phyloP scores from a whole-genome alignment of 176 grass and related monocot species.

The Lolium multiflorum region DNA sequence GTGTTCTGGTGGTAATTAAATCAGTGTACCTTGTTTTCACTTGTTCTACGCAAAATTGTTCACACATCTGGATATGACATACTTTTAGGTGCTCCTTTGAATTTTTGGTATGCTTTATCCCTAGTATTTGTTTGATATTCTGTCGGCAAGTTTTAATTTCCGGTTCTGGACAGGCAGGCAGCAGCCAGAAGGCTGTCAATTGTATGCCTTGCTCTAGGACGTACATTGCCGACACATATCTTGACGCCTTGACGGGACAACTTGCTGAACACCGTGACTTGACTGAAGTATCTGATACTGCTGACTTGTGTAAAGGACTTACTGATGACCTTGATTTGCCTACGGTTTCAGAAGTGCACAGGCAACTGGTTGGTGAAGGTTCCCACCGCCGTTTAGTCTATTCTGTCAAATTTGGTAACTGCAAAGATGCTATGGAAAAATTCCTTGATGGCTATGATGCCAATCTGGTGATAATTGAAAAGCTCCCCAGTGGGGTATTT shows the following conservation, averaged over 20 bases:
- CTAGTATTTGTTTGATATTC: neutral
- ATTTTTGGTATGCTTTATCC: neutral
- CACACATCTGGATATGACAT: neutral
- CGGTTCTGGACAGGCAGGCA: constrained; percentile 28
- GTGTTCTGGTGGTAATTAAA: neutral
- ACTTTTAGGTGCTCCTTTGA: neutral
- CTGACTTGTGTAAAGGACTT: constrained; percentile 48
- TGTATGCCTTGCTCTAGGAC: constrained; percentile 56
- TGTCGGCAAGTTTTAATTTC: neutral
- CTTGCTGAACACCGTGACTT: constrained; percentile 35
- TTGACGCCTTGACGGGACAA: neutral
- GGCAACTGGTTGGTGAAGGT: constrained; percentile 75
- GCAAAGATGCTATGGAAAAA: constrained; percentile 37
- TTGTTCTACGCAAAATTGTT: neutral
- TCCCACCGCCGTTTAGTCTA: constrained; percentile 82
- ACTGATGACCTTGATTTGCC: constrained; percentile 35
- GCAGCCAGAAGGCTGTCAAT: constrained; percentile 4
- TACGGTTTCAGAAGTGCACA: constrained; percentile 39
- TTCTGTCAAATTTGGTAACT: constrained; percentile 51
- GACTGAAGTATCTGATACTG: constrained; percentile 31
- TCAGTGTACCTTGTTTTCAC: neutral
- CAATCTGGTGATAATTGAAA: constrained; percentile 75
- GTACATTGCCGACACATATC: constrained; percentile 45
- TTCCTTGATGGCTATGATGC: constrained; percentile 56
- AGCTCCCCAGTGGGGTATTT: constrained; percentile 72